Percentiles rank a stretch among this genome's conserved stretches.
phyloP scores from a whole-genome alignment of 73 alveolate species.

The Uronychia binucleata region DNA sequence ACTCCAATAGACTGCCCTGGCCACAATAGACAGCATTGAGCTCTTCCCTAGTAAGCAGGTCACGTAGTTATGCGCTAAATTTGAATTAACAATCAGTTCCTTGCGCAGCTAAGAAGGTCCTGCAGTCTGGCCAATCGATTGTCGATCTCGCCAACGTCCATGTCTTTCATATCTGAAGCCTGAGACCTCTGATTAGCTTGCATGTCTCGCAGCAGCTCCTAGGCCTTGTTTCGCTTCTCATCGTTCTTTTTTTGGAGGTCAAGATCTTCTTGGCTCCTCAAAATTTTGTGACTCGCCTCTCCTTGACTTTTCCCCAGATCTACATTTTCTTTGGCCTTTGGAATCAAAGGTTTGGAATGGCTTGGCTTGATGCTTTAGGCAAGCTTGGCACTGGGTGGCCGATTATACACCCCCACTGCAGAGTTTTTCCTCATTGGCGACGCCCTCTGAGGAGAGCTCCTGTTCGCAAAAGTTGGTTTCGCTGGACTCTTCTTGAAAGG shows the following conservation, averaged over 20 bases:
- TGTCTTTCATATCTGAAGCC: background rate
- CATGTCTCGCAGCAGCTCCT: too few relatives aligned
- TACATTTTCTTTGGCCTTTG: background rate
- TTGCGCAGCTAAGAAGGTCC: background rate
- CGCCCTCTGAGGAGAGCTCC: background rate
- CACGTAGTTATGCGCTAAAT: too few relatives aligned
- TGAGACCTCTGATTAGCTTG: too few relatives aligned
- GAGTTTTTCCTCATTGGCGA: background rate
- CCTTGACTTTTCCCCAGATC: background rate
- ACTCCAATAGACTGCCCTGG: too few relatives aligned
- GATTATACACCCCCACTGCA: background rate
- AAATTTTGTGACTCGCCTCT: background rate
- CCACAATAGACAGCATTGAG: too few relatives aligned
- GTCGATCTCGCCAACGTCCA: background rate
- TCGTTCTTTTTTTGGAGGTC: background rate
- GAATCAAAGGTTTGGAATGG: background rate
- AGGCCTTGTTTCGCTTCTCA: background rate
- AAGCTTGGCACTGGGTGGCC: background rate
- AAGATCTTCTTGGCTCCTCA: background rate
- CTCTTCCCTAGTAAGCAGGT: too few relatives aligned
- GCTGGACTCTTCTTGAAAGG: background rate
- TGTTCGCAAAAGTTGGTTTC: background rate
- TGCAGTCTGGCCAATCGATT: background rate
- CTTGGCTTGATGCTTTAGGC: background rate
- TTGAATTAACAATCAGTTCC: too few relatives aligned